A percentile compares a stretch with the other conserved stretches of the same genome.
Conservation (phyloP, 148 eudicot species). For the Selenicereus undatus region DNA sequence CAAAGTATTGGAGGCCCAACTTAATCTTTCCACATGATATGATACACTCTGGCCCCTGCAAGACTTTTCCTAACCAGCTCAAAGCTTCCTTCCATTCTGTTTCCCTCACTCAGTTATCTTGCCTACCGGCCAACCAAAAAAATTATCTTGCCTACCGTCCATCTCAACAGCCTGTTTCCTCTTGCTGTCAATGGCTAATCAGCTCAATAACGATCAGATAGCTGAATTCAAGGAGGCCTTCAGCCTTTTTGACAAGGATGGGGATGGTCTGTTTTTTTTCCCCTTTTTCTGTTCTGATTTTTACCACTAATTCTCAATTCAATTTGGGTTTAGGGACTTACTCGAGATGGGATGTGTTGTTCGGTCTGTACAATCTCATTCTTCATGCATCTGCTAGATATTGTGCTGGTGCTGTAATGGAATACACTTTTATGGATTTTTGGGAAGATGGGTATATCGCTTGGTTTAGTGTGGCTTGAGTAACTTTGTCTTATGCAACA, state of each 20-base stretch:
- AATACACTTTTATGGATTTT: neutral
- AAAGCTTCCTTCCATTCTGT: neutral
- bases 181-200: conserved; percentile 33
- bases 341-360: neutral
- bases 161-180: conserved; percentile 4
- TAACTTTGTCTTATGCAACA: neutral
- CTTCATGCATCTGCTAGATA: conserved; percentile 10
- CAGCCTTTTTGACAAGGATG: conserved; percentile 50
- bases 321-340: neutral
- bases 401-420: neutral
- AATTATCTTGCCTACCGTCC: neutral
- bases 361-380: conserved; percentile 4
- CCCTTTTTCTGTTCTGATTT: neutral
- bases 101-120: neutral
- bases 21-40: neutral
- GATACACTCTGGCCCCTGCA: neutral
- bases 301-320: neutral
- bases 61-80: neutral
- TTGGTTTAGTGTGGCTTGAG: neutral
- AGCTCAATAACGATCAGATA: conserved; percentile 47
- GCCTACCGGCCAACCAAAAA: neutral
- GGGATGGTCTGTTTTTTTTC: conserved; percentile 33
- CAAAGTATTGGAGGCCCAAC: neutral
- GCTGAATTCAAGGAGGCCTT: conserved; percentile 51
- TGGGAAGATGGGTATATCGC: too few species aligned